Conservation (phyloP, 345 rosid species). For the Boechera retrofracta region DNA sequence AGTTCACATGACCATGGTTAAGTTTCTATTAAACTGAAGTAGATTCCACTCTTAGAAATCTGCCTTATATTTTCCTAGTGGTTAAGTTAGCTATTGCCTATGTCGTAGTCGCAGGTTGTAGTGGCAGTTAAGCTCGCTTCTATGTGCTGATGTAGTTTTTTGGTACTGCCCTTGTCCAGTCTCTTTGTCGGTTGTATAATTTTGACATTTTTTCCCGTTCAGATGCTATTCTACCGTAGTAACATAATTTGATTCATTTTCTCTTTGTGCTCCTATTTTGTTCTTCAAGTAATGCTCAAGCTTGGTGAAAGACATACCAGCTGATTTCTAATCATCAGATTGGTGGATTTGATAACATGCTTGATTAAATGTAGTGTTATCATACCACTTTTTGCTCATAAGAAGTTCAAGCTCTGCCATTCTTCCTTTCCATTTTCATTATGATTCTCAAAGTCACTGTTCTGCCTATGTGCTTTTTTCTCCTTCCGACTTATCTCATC, state of each 20-base stretch:
- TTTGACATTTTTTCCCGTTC: neutral
- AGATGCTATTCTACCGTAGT: neutral
- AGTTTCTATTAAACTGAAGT: slow-evolving; percentile 1
- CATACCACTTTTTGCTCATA: slow-evolving; percentile 16
- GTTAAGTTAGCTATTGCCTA: slow-evolving; percentile 1
- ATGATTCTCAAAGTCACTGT: slow-evolving; percentile 31
- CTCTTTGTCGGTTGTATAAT: slow-evolving; percentile 5
- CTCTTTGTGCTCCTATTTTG: neutral
- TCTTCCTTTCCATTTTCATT: slow-evolving; percentile 20
- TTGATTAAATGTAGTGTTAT: slow-evolving; percentile 9
- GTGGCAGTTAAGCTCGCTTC: slow-evolving; percentile 8
- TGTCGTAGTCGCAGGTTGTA: neutral
- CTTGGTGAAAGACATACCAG: neutral
- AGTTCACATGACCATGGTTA: slow-evolving; percentile 28
- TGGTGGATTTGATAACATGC: neutral
- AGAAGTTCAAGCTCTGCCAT: slow-evolving; percentile 26
- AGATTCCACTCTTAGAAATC: neutral
- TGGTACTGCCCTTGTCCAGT: slow-evolving; percentile 10
- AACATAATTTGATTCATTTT: neutral
- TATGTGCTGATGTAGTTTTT: neutral
- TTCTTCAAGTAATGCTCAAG: neutral
- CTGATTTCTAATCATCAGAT: neutral
- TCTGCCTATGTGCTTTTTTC: slow-evolving; percentile 13
- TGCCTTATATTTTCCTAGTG: slow-evolving; percentile 20
- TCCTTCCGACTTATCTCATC: slow-evolving; percentile 16